phyloP scores from a whole-genome alignment of 305 asterid genomes.

The Fraxinus ornus region DNA sequence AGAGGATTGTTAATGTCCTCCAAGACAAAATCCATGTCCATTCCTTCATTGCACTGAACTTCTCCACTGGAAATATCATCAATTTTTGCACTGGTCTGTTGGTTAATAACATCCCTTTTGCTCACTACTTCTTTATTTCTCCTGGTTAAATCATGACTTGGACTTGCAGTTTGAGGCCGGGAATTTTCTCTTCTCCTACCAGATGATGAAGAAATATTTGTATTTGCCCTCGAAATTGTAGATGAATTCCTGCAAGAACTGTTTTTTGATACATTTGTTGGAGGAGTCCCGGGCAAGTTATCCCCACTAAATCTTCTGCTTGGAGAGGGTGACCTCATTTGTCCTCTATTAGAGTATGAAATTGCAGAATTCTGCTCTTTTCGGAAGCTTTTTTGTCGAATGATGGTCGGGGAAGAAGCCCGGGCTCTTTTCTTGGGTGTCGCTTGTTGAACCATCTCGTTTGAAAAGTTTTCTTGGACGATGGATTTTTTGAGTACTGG shows the following conservation, averaged over 20 bases:
- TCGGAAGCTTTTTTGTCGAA: conserved; percentile 66
- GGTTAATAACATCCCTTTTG: conserved; percentile 27
- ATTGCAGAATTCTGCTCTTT: conserved; percentile 34
- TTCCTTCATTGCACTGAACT: conserved; percentile 22
- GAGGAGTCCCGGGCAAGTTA: conserved; percentile 14
- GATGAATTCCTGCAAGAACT: conserved; percentile 22
- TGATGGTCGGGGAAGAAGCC: conserved; percentile 48
- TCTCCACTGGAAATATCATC: conserved; percentile 34
- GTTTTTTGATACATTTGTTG: background rate
- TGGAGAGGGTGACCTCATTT: conserved; percentile 57
- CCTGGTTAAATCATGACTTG: conserved; percentile 19
- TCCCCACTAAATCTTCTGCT: conserved; percentile 45
- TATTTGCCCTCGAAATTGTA: conserved; percentile 16
- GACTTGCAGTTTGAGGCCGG: conserved; percentile 34
- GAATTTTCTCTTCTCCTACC: conserved; percentile 37
- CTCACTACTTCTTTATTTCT: conserved; percentile 14
- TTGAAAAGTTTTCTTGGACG: conserved; percentile 18
- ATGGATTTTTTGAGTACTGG: conserved; percentile 12
- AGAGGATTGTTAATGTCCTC: conserved; percentile 69
- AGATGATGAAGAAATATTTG: conserved; percentile 19
- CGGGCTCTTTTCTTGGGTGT: conserved; percentile 61
- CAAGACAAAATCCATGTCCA: conserved; percentile 48
- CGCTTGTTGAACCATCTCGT: background rate
- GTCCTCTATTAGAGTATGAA: conserved; percentile 29
- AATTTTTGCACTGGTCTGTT: conserved; percentile 33